Evolutionary conservation across 169 alveolate genomes (phyloP).

Genomic region (Plasmodium knowlesi): DNA sequence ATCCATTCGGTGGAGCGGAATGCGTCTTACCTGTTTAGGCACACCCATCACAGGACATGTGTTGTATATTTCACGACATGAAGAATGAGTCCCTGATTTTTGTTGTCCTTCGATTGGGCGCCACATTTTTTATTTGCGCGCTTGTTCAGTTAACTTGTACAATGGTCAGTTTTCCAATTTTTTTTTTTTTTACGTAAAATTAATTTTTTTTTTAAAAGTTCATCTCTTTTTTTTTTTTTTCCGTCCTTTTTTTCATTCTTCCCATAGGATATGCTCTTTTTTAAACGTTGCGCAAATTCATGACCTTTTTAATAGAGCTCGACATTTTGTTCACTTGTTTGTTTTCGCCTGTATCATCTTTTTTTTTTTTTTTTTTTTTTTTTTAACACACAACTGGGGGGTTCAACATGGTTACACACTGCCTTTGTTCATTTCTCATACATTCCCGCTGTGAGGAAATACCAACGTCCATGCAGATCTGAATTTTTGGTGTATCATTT

Average conservation of each 20-base stretch:
- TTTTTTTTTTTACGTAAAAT: not conserved
- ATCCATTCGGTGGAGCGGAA: not conserved
- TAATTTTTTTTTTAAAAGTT: not conserved
- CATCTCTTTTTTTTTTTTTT: not conserved
- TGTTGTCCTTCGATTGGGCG: not conserved
- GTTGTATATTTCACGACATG: not conserved
- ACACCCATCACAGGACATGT: not conserved
- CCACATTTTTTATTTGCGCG: not conserved
- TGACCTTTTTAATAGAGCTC: not conserved
- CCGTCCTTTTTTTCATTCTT: not conserved
- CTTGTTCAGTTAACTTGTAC: not conserved
- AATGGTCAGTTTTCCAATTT: not conserved
- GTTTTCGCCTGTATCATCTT: not conserved
- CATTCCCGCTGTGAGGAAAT: not conserved
- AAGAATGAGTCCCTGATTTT: not conserved
- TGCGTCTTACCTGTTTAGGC: not conserved
- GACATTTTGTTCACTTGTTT: not conserved
- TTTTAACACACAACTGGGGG: not conserved
- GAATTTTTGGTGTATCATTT: not conserved
- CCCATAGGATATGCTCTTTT: not conserved
- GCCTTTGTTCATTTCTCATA: not conserved
- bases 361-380: not conserved
- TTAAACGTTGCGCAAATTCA: not conserved
- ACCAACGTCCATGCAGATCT: not conserved
- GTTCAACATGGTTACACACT: not conserved